Conservation (phyloP, 2,329 filamentous ascomycete genomes). For the Colletotrichum endophyticum region DNA sequence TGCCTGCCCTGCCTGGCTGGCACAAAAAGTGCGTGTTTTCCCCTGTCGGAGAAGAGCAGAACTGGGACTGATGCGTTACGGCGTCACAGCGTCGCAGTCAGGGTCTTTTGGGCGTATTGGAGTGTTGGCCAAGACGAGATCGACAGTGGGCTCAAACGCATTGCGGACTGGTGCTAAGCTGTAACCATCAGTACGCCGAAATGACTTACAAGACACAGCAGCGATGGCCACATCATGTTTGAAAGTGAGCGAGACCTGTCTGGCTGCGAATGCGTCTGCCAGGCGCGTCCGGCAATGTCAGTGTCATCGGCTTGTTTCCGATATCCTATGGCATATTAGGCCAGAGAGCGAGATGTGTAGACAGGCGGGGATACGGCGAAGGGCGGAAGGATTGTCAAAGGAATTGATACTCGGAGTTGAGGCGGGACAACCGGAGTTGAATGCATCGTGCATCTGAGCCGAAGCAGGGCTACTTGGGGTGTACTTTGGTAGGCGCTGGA, state of each 20-base stretch:
- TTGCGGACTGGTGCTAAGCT: neutral
- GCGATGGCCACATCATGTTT: neutral
- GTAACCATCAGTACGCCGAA: neutral
- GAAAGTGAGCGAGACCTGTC: constrained; percentile 4
- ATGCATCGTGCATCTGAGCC: neutral
- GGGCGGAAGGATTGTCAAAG: neutral
- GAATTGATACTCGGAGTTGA: neutral
- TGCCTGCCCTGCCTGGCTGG: neutral
- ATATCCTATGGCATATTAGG: neutral
- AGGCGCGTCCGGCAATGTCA: neutral
- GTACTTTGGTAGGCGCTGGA: neutral
- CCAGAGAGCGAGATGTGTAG: neutral
- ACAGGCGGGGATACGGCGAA: neutral
- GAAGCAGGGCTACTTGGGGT: neutral
- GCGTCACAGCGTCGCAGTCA: neutral
- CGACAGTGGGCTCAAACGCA: neutral
- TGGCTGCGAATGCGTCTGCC: neutral
- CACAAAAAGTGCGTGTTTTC: neutral
- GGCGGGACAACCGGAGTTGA: neutral
- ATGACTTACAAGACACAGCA: neutral
- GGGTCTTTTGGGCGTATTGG: neutral
- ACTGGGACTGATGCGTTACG: neutral
- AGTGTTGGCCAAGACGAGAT: neutral
- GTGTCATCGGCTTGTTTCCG: neutral
- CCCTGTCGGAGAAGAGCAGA: neutral